These are phyloP conservation scores for Stagonosporopsis cucurbitacearum DNA, from an alignment of 2,329 filamentous ascomycete genomes.

Conservation along the genomic window DNA sequence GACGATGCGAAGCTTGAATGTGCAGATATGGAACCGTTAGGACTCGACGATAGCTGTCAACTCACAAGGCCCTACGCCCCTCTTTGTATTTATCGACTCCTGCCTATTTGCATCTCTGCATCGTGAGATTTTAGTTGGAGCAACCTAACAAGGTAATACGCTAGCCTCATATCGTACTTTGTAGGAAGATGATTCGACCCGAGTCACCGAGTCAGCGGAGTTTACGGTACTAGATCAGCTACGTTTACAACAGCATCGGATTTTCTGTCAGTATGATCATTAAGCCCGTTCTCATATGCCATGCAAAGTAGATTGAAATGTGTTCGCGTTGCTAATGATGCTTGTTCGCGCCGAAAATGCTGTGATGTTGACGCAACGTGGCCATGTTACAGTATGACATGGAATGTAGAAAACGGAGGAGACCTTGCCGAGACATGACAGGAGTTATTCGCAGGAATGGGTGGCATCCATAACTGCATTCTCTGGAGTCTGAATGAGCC, in stretches of 20 bases:
- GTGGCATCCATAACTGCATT: too few relatives aligned
- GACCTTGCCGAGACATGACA: too few relatives aligned
- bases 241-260: background rate
- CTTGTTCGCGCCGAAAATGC: background rate
- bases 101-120: background rate
- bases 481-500: too few relatives aligned
- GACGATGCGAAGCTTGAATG: background rate
- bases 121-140: background rate
- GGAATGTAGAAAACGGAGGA: too few relatives aligned
- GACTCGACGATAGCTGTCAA: background rate
- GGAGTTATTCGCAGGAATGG: too few relatives aligned
- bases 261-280: background rate
- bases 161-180: constrained; percentile 7
- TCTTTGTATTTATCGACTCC: background rate
- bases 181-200: background rate
- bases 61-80: background rate
- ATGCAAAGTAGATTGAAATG: background rate
- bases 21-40: background rate
- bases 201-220: constrained; percentile 2
- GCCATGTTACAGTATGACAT: too few relatives aligned
- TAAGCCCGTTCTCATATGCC: background rate
- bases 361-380: background rate
- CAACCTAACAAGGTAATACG: background rate
- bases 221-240: constrained; percentile 3
- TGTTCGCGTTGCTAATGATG: background rate